phyloP scores from a whole-genome alignment of 2,329 filamentous ascomycete genomes.

The Aspergillus sp. region DNA sequence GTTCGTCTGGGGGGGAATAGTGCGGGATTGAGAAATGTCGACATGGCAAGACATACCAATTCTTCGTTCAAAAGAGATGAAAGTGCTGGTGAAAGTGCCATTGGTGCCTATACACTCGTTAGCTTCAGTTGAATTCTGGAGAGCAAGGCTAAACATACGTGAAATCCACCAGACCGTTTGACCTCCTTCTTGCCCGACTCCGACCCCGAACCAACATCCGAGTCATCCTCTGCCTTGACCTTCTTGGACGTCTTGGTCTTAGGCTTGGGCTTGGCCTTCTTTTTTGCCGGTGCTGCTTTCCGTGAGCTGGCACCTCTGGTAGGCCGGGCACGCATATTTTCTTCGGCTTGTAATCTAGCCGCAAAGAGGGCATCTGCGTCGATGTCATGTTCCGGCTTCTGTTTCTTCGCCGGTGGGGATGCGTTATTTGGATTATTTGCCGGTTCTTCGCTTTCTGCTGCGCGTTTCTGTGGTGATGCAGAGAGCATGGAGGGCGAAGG shows the following conservation, averaged over 20 bases:
- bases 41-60: slow-evolving; percentile 29
- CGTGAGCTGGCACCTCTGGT: slow-evolving; percentile 66
- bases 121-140: background rate
- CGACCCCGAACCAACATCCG: slow-evolving; percentile 62
- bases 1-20: background rate
- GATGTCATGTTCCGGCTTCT: slow-evolving; percentile 53
- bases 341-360: slow-evolving; percentile 82
- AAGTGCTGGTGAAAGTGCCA: slow-evolving; percentile 40
- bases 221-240: slow-evolving; percentile 71
- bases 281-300: slow-evolving; percentile 55
- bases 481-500: slow-evolving; percentile 26
- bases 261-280: slow-evolving; percentile 53
- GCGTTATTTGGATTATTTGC: slow-evolving; percentile 31
- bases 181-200: slow-evolving; percentile 54
- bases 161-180: slow-evolving; percentile 80
- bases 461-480: slow-evolving; percentile 36
- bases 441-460: slow-evolving; percentile 33
- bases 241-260: slow-evolving; percentile 55
- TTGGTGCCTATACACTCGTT: slow-evolving; percentile 33
- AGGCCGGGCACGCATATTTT: slow-evolving; percentile 68
- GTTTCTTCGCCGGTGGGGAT: slow-evolving; percentile 57
- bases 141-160: slow-evolving; percentile 46
- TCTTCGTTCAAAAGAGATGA: slow-evolving; percentile 41
- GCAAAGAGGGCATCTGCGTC: slow-evolving; percentile 84
- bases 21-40: background rate